Evolutionary conservation across 2,329 filamentous ascomycete species (phyloP), one percentile per base, ranked within the genome.

Genomic region (Penicillium sp.): DNA sequence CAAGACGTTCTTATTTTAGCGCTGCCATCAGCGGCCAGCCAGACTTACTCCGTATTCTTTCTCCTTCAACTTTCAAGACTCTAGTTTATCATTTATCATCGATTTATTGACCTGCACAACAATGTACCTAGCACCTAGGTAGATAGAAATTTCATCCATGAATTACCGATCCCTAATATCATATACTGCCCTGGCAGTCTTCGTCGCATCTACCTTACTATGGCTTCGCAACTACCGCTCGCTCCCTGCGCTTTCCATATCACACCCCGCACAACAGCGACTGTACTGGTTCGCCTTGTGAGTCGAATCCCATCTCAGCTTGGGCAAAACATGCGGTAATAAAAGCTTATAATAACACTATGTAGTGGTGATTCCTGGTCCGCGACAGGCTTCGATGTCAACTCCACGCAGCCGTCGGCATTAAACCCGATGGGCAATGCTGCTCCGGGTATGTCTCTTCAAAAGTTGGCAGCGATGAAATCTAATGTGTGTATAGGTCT

Each of bases 201-300:
- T 49, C 40, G 38, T 50, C 56, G 21, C 46, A 30, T 58, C 50
- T 38, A 20, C 54, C n/a, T 24, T 58, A 20, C 12, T 54, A 42
- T 58, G 51, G 46, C 11, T 54, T 54, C 50, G 51, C 50, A 50
- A 18, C 16, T 47, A 50, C 40, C 20, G 18, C 21, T 58, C 38
- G 46, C 28, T 50, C 23, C 46, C 46, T 21, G 14, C 20, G 21
- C 26, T 50, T 28, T 47, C 56, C 50, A 45, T 51, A 50, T 38
- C 56, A 28, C 30, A 35, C 18, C 51, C 28, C 5, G 38, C 9
- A 49, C n/a, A 50, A 5, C 20, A 26, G n/a, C 51, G 20, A 8
- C 40, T 50, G 26, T 58, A 54, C 23, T 58, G 56, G 56, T 58
- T 58, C n/a, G 56, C 46, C 46, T 58, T 58, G 56, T 58, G 16